Evolutionary conservation across 2,329 filamentous ascomycete species (phyloP).

Genomic region (Zelopaecilomyces penicillatus): DNA sequence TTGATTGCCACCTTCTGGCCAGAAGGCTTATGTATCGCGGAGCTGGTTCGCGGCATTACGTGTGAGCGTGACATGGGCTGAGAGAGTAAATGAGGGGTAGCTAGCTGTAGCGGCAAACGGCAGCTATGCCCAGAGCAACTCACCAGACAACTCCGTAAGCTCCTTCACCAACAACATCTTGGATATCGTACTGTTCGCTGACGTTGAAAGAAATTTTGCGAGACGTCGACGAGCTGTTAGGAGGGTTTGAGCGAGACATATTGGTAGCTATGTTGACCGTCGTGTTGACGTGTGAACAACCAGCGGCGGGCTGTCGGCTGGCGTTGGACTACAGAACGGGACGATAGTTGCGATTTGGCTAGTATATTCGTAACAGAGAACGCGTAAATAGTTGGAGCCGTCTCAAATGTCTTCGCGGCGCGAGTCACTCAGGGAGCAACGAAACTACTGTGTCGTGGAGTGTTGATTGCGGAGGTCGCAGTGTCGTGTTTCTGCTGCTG

Average conservation of each 20-base stretch:
- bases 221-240: constrained; percentile 52
- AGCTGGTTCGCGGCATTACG: constrained; percentile 44
- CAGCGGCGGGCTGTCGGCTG: too few relatives aligned
- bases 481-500: too few relatives aligned
- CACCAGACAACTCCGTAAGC: constrained; percentile 98
- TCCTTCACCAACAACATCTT: constrained; percentile 97
- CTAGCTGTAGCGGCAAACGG: neutral
- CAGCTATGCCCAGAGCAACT: constrained; percentile 25
- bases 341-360: too few relatives aligned
- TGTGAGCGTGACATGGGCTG: constrained; percentile 1
- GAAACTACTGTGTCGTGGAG: too few relatives aligned
- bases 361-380: too few relatives aligned
- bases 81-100: constrained; percentile 1
- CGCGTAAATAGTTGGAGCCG: too few relatives aligned
- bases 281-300: neutral
- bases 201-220: constrained; percentile 99
- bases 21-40: constrained; percentile 94
- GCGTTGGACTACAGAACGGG: too few relatives aligned
- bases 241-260: constrained; percentile 51
- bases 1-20: constrained; percentile 99
- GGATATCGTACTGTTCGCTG: constrained; percentile 98
- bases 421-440: too few relatives aligned
- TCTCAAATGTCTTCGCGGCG: too few relatives aligned
- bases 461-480: too few relatives aligned
- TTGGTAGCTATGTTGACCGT: constrained; percentile 7